Conservation (phyloP, 306 rosid genomes). For the Quercus agrifolia region DNA sequence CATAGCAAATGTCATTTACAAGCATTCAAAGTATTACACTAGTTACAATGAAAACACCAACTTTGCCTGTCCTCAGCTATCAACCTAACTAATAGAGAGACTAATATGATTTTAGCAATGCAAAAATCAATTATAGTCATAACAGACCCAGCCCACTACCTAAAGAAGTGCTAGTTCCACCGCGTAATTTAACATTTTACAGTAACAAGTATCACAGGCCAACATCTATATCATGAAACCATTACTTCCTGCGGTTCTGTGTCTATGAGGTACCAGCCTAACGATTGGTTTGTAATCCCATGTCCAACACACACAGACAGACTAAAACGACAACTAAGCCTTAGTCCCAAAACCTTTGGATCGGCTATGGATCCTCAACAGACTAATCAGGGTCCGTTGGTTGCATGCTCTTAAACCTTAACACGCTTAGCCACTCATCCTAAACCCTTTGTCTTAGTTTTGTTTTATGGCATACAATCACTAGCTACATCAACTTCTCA, state of each 20-base stretch:
- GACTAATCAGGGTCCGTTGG: too few species aligned
- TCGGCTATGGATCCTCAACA: too few species aligned
- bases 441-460: neutral
- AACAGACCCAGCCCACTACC: neutral
- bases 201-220: neutral
- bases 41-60: neutral
- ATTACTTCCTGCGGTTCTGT: too few species aligned
- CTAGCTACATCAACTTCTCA: neutral
- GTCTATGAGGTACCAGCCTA: too few species aligned
- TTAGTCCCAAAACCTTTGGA: too few species aligned
- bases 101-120: neutral
- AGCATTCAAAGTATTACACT: neutral
- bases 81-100: neutral
- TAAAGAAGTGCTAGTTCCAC: neutral
- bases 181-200: neutral
- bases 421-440: neutral
- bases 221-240: neutral
- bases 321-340: too few species aligned
- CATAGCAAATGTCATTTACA: neutral
- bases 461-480: neutral
- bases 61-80: neutral
- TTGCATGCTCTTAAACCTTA: too few species aligned
- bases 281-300: neutral
- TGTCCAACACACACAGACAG: neutral
- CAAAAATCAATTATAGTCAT: neutral